Evolutionary conservation across 371 early-diverging fungal genomes (phyloP).

Genomic region (Rhizopus microsporus): DNA sequence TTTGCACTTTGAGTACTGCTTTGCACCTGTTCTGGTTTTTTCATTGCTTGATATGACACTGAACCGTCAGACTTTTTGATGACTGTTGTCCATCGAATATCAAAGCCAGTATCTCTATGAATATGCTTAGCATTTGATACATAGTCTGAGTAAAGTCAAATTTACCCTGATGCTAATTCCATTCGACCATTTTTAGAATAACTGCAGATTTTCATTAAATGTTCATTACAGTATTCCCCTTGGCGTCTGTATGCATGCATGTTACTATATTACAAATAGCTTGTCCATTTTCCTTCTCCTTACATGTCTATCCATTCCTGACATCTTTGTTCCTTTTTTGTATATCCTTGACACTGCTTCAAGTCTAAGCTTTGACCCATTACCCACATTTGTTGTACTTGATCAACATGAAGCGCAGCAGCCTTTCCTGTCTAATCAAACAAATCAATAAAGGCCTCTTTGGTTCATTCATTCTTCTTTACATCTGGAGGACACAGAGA

Average conservation of each 20-base stretch:
- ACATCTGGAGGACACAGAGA: slow-evolving; percentile 30
- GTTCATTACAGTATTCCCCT: slow-evolving; percentile 44
- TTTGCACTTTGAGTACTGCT: slow-evolving; percentile 8
- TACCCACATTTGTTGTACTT: slow-evolving; percentile 32
- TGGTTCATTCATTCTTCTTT: not conserved
- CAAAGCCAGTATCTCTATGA: slow-evolving; percentile 33
- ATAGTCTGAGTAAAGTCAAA: not conserved
- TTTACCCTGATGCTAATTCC: slow-evolving; percentile 51
- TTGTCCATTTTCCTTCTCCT: not conserved
- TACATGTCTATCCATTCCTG: slow-evolving; percentile 41
- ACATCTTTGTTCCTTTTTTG: slow-evolving; percentile 26
- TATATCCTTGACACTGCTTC: slow-evolving; percentile 29
- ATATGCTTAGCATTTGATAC: not conserved
- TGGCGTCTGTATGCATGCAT: slow-evolving; percentile 25
- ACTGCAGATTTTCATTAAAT: slow-evolving; percentile 30
- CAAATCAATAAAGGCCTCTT: not conserved
- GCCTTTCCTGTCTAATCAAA: slow-evolving; percentile 7
- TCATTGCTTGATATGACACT: slow-evolving; percentile 12
- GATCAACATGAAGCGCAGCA: slow-evolving; percentile 30
- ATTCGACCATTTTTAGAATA: slow-evolving; percentile 43
- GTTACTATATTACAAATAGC: not conserved
- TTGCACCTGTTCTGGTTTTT: slow-evolving; percentile 6
- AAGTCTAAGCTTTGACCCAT: slow-evolving; percentile 44
- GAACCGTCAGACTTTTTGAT: slow-evolving; percentile 16
- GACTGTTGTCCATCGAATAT: slow-evolving; percentile 37